These are phyloP conservation scores for Rhynchospora breviuscula DNA, from an alignment of 176 grass and related monocot genomes.

Conservation along the genomic window DNA sequence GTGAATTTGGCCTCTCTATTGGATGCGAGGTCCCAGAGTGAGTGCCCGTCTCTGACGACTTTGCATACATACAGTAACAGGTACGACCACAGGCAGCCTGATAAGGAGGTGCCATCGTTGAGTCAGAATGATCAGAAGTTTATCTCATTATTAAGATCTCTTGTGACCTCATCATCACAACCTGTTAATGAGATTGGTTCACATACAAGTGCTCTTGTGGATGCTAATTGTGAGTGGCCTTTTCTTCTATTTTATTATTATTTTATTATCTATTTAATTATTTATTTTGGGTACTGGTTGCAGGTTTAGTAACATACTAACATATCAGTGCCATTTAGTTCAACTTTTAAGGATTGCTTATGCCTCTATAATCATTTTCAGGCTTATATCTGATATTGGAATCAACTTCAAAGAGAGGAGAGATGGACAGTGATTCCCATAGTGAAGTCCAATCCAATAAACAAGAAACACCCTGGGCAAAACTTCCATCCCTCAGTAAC, in stretches of 20 bases:
- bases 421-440: no score
- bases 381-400: not conserved
- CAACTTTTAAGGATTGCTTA: not conserved
- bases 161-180: conserved; percentile 44
- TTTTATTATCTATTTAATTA: no score
- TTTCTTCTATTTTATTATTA: no score
- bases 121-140: conserved; percentile 43
- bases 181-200: conserved; percentile 44
- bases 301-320: not conserved
- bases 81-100: conserved; percentile 68
- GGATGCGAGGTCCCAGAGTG: conserved; percentile 52
- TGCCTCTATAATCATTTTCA: not conserved
- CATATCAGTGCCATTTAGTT: not conserved
- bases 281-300: not conserved
- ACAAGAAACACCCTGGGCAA: no score
- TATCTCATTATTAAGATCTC: conserved; percentile 40
- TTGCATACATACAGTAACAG: conserved; percentile 43
- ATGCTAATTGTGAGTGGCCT: conserved; percentile 44
- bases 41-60: conserved; percentile 47
- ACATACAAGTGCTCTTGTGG: conserved; percentile 56
- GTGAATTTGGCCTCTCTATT: conserved; percentile 69
- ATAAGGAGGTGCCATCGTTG: conserved; percentile 48
- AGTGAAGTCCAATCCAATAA: no score
- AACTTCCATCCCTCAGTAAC: not conserved
- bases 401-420: not conserved